These are phyloP conservation scores for Cucurbita pepo DNA, from an alignment of 306 rosid species.

Conservation along the genomic window DNA sequence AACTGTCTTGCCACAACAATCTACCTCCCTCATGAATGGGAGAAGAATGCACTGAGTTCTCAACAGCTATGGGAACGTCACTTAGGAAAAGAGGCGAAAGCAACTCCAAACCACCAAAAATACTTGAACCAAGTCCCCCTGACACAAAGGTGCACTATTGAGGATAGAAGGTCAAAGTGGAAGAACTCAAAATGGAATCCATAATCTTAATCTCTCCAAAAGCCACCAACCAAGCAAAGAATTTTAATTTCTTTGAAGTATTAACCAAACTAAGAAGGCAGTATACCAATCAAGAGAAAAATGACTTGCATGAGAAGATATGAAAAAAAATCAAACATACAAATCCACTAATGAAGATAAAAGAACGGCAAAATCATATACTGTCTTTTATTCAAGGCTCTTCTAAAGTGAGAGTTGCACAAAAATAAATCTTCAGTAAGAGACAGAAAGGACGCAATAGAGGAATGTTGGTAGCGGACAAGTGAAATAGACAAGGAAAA, in stretches of 20 bases:
- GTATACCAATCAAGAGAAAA: not conserved
- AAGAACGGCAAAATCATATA: not conserved
- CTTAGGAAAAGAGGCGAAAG: not conserved
- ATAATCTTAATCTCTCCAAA: not conserved
- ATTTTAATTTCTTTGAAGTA: not conserved
- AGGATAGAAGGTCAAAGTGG: not conserved
- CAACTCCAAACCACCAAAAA: not conserved
- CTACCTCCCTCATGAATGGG: not conserved
- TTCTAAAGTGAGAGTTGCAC: not conserved
- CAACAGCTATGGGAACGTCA: not conserved
- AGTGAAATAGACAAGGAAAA: not conserved
- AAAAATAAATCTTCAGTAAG: not conserved
- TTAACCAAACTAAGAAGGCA: not conserved
- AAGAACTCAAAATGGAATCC: not conserved
- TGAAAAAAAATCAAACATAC: not conserved
- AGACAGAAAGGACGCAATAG: not conserved
- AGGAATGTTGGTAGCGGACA: not conserved
- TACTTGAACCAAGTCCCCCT: not conserved
- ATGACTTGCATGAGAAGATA: not conserved
- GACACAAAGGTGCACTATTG: not conserved
- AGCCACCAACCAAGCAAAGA: not conserved
- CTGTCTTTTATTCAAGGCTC: not conserved
- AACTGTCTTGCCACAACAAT: not conserved
- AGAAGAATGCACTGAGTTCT: not conserved
- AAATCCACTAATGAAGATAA: not conserved